Evolutionary conservation across 1,139 yeast genomes (phyloP).

Genomic region (Magnusiomyces paraingens): DNA sequence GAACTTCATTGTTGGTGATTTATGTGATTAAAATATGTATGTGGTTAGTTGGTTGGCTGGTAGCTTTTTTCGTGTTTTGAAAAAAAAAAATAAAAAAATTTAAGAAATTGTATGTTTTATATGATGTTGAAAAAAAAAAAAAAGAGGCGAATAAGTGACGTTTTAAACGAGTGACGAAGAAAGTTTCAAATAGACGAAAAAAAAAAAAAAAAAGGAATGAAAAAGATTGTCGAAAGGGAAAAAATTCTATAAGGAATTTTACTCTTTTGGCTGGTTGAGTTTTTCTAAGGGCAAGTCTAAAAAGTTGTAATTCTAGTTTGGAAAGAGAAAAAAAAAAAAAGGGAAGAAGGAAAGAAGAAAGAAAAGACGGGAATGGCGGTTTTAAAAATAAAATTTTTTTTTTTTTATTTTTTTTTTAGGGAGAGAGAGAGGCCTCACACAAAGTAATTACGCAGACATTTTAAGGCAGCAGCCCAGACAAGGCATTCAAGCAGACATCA

Average conservation of each 20-base stretch:
- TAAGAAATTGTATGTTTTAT: neutral
- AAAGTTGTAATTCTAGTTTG: neutral
- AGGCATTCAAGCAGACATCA: neutral
- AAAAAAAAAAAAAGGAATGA: neutral
- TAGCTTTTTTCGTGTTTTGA: neutral
- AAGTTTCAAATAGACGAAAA: neutral
- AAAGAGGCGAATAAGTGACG: neutral
- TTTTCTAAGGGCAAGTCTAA: too few species aligned
- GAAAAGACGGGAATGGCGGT: neutral
- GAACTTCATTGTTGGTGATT: slow-evolving; percentile 13
- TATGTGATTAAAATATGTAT: neutral
- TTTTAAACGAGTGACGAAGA: neutral
- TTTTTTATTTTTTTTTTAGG: neutral
- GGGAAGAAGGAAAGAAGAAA: neutral
- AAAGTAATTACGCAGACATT: neutral
- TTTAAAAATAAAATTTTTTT: neutral
- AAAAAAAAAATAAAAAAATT: neutral
- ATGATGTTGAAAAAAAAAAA: neutral
- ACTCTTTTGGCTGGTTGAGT: too few species aligned
- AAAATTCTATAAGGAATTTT: too few species aligned
- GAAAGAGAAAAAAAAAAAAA: neutral
- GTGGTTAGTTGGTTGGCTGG: neutral
- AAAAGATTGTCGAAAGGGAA: neutral
- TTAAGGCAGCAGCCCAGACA: neutral
- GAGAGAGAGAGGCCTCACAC: neutral